These are phyloP conservation scores for Phoma sp. DNA, from an alignment of 2,329 filamentous ascomycete genomes.

Conservation along the genomic window DNA sequence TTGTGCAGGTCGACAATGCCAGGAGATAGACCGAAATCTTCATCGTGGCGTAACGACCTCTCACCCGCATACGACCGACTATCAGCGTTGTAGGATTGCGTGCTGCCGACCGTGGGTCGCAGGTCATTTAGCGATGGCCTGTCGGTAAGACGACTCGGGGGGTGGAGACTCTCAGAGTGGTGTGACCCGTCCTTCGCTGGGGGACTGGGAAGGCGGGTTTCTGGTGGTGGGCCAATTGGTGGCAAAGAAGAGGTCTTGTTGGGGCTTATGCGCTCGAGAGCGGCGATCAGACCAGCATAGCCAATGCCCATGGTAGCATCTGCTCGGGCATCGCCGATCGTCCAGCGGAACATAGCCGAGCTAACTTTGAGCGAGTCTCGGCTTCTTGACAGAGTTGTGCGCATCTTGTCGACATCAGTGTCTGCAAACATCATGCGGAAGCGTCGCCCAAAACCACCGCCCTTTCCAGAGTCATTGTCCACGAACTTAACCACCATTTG, in stretches of 20 bases:
- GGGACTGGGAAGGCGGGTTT: conserved; percentile 39
- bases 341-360: conserved; percentile 70
- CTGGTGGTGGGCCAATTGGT: conserved; percentile 40
- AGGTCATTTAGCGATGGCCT: conserved; percentile 29
- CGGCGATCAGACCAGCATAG: conserved; percentile 70
- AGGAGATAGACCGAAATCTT: conserved; percentile 20
- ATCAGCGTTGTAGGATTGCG: conserved; percentile 20
- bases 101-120: conserved; percentile 14
- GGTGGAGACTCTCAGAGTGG: conserved; percentile 10
- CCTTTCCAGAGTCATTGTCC: conserved; percentile 65
- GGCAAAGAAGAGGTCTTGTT: conserved; percentile 33
- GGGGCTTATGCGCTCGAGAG: conserved; percentile 61
- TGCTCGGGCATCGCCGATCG: conserved; percentile 62
- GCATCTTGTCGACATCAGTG: conserved; percentile 67
- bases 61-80: conserved; percentile 19
- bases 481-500: conserved; percentile 67
- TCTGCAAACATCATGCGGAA: conserved; percentile 64
- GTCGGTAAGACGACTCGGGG: conserved; percentile 12
- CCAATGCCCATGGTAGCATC: conserved; percentile 69
- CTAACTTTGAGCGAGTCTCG: conserved; percentile 69
- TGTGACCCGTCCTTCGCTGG: conserved; percentile 24
- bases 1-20: conserved; percentile 35
- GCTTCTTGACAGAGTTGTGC: conserved; percentile 62
- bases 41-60: conserved; percentile 27
- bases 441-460: conserved; percentile 65